Evolutionary conservation across 352 stramenopile species (phyloP).

Genomic region (Plasmopara halstedii): DNA sequence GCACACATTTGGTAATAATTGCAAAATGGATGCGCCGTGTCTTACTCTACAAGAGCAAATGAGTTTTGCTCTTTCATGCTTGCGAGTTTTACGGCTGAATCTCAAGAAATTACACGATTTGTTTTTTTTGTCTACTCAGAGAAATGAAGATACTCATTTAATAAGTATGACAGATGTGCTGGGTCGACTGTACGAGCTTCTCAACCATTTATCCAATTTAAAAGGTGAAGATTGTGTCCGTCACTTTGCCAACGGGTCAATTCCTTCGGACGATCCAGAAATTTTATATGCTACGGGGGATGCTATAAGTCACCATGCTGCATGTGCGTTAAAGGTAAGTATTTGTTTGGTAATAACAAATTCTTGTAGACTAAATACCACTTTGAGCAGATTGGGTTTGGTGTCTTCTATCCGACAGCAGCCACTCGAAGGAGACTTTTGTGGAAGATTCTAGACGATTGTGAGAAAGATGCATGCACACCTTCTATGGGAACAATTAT

Average conservation of each 20-base stretch:
- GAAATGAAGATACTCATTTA: neutral
- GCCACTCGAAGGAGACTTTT: slow-evolving; percentile 8
- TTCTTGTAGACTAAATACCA: neutral
- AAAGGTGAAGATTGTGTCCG: slow-evolving; percentile 1
- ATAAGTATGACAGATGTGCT: slow-evolving; percentile 3
- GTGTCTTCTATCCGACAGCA: slow-evolving; percentile 32
- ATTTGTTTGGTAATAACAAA: neutral
- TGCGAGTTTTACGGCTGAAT: slow-evolving; percentile 43
- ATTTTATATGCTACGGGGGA: slow-evolving; percentile 6
- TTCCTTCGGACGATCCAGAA: neutral
- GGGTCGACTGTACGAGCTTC: slow-evolving; percentile 8
- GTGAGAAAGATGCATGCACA: neutral
- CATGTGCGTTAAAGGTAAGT: slow-evolving; percentile 36
- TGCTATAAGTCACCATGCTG: slow-evolving; percentile 33
- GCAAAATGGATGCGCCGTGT: neutral
- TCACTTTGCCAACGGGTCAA: slow-evolving; percentile 1
- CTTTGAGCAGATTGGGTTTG: slow-evolving; percentile 38
- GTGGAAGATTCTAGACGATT: slow-evolving; percentile 14
- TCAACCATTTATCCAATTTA: slow-evolving; percentile 11
- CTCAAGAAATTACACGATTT: slow-evolving; percentile 16
- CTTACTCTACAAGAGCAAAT: slow-evolving; percentile 13
- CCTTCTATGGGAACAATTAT: slow-evolving; percentile 22
- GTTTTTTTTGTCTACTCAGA: neutral
- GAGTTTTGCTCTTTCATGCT: slow-evolving; percentile 25
- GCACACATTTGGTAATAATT: neutral